These are phyloP conservation scores for Rubus parviflorus DNA, from an alignment of 306 rosid species.

Conservation along the genomic window DNA sequence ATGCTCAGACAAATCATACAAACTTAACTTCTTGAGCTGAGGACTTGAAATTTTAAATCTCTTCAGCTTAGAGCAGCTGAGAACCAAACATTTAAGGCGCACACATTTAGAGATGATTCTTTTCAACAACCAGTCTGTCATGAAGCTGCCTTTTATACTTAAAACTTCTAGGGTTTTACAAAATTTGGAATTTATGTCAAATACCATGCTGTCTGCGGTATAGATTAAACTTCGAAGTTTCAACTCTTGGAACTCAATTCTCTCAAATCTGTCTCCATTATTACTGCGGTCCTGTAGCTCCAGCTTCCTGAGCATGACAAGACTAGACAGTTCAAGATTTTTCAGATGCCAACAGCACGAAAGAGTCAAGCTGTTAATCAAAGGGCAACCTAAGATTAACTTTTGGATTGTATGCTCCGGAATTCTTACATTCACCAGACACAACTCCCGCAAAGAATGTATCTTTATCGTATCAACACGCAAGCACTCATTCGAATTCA, in stretches of 20 bases:
- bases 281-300: not conserved
- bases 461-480: not conserved
- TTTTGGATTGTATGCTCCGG: not conserved
- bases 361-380: not conserved
- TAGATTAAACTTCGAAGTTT: not conserved
- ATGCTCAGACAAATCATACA: not conserved
- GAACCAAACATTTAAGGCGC: not conserved
- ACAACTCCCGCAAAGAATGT: not conserved
- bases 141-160: not conserved
- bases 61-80: not conserved
- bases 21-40: not conserved
- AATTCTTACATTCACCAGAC: not conserved
- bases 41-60: not conserved
- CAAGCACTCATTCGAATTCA: not conserved
- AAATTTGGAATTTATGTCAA: not conserved
- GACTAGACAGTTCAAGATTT: not conserved
- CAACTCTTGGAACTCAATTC: not conserved
- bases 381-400: not conserved
- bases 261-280: not conserved
- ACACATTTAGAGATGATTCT: not conserved
- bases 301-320: not conserved
- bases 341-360: not conserved
- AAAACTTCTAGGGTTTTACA: not conserved
- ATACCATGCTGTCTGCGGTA: not conserved
- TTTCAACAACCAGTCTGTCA: not conserved